Base-by-base conservation (phyloP, 1,284 basidiomycete genomes). In the Malassezia furfur region DNA sequence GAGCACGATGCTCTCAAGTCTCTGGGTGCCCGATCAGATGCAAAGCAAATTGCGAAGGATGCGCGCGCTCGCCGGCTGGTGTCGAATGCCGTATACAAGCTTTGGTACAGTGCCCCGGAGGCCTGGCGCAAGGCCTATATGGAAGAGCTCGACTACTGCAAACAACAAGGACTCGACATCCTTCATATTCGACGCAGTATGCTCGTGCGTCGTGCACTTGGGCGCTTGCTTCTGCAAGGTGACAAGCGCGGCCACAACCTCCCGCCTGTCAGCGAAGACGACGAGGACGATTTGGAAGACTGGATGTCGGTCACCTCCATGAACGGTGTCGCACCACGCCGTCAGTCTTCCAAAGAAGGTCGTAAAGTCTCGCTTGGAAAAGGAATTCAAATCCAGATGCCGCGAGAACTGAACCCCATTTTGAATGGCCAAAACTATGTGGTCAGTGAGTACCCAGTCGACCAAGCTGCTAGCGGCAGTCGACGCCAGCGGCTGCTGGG, bases 61-160 rank as follows among this genome's bases (percentile, higher is more conserved):
- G 70, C 70, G 32, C 59, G 68, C 5, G 71, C 71, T 11, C 63
- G 68, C 14, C 52, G 64, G 21, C 57, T 72, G 25, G 63, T 74
- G 11, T 68, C 67, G 10, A 65, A 71, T 52, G 68, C 70, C 5
- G 67, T 70, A 34, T 62, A 68, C 48, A 64, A 67, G 50, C 61
- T 70, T 0, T 74, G 71, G 71, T 40, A 59, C 52, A 65, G 48
- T 38, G 70, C 71, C 6, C 71, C 71, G n/a, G 63, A 70, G 34
- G 62, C 58, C 14, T 74, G 71, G 71, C 54, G 68, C 39, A 57
- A 60, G n/a, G 60, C 52, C 14, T 60, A 61, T 19, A 32, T 17
- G 7, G 54, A 53, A 9, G 50, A 52, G 17, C 35, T 48, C 28
- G 46, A 48, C 9, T 35, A 22, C 40, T 48, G 52, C 38, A 51